Base-by-base conservation (phyloP, 768 basidiomycete species). In the Russula dissimulans region DNA sequence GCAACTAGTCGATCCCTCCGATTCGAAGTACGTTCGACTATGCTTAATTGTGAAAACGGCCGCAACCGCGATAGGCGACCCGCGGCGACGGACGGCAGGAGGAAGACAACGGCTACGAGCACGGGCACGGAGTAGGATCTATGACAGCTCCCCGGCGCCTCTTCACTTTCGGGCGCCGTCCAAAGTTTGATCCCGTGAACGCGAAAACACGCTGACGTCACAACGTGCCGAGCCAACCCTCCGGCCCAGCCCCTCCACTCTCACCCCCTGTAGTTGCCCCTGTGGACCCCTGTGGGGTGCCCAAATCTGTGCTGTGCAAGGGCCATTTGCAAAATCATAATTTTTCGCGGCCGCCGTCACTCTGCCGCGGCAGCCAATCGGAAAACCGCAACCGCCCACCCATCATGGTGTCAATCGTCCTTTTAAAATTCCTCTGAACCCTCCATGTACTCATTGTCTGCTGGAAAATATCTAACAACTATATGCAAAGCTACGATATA, bases 171-270 rank as follows among this genome's bases (percentile, higher is more conserved):
- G 48, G 39, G 59, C 63, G 63, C 63, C 63, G 63, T 53, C 29
- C 45, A 50, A 64, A 56, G 49, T 64, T 64, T 36, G 36, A 31
- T 18, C 50, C 49, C 44, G 49, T 39, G 34, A 26, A 34, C 34
- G 52, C 48, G 54, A 54, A 54, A 61, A 41, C 14, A 9, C 22
- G 59, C 62, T 61, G 52, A 54, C 59, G 62, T 61, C 59, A 61
- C 31, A 26, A 32, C n/a, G 53, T 17, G 18, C n/a, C 9, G 58
- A 47, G 58, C 58, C 58, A 59, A 47, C 41, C 32, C 14, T 10
- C 18, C 34, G 42, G 57, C 36, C n/a, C 39, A 26, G 10, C 14
- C 15, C 3, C 22, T 18, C 48, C 12, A 5, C 10, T 12, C 11
- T 41, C 12, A 12, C 12, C 39, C 39, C 39, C 39, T 41, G 39